Evolutionary conservation across 768 basidiomycete genomes (phyloP).

Genomic region (Amyloporia xantha): DNA sequence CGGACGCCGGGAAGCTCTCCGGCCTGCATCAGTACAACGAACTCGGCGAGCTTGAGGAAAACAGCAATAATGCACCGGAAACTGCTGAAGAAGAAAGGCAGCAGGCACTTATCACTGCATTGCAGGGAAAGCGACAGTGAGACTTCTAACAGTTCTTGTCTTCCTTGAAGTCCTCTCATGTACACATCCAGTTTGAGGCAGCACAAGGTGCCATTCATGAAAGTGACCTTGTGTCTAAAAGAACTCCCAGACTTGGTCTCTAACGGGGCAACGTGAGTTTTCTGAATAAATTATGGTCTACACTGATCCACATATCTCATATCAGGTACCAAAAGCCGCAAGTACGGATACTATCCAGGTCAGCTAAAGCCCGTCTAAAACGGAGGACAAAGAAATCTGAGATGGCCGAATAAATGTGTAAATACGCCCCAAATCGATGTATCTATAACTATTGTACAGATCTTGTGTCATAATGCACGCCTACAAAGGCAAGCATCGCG

Average conservation of each 20-base stretch:
- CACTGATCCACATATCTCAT: background rate
- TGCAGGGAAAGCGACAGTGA: slow-evolving; percentile 58
- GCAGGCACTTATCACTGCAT: slow-evolving; percentile 23
- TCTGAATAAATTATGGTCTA: background rate
- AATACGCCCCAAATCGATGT: too few species aligned
- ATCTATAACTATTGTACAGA: background rate
- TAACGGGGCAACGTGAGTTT: slow-evolving; percentile 45
- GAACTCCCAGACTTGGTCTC: slow-evolving; percentile 30
- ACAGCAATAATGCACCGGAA: slow-evolving; percentile 20
- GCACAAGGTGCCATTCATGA: slow-evolving; percentile 62
- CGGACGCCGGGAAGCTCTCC: slow-evolving; percentile 27
- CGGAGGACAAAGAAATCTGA: slow-evolving; percentile 32
- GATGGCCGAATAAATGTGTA: background rate
- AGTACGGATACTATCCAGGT: slow-evolving; percentile 47
- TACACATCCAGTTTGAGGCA: slow-evolving; percentile 38
- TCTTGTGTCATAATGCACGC: too few species aligned
- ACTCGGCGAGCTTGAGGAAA: slow-evolving; percentile 48
- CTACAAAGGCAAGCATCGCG: too few species aligned
- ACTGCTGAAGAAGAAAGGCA: slow-evolving; percentile 30
- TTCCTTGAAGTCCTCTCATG: too few species aligned
- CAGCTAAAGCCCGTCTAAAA: slow-evolving; percentile 49
- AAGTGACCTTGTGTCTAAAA: slow-evolving; percentile 50
- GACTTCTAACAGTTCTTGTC: too few species aligned
- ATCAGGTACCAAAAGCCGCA: slow-evolving; percentile 52
- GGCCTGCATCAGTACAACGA: slow-evolving; percentile 80